Conservation (phyloP, 192 early-diverging fungal genomes). For the Lobosporangium transversale region DNA sequence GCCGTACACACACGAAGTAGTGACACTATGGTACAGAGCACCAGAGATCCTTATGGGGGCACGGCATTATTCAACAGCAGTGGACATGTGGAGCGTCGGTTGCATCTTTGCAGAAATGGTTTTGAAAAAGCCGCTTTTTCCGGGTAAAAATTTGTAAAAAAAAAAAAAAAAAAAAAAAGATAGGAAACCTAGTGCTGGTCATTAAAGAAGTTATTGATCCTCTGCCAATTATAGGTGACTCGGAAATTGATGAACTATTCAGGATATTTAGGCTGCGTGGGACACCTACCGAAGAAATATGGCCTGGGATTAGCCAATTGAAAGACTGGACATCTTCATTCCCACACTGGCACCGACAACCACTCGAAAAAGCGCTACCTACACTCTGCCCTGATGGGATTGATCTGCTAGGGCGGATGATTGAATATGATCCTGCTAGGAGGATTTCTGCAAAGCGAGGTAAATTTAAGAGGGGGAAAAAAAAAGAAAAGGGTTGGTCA, state of each 20-base stretch:
- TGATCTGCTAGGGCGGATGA: slow-evolving; percentile 74
- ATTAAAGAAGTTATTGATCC: no score
- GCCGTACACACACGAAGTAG: slow-evolving; percentile 97
- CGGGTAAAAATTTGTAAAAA: no score
- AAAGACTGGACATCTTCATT: slow-evolving; percentile 62
- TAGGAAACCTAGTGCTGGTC: no score
- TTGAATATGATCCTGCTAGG: slow-evolving; percentile 77
- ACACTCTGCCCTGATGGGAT: slow-evolving; percentile 73
- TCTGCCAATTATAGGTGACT: slow-evolving; percentile 67
- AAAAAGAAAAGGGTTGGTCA: no score
- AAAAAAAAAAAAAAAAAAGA: background rate
- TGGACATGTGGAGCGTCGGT: slow-evolving; percentile 98
- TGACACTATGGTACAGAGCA: slow-evolving; percentile 95
- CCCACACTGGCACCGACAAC: slow-evolving; percentile 66
- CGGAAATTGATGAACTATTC: slow-evolving; percentile 70
- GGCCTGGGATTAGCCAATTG: slow-evolving; percentile 63
- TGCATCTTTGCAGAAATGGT: slow-evolving; percentile 99
- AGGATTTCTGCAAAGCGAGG: slow-evolving; percentile 68
- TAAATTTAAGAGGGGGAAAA: no score
- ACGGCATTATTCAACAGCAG: slow-evolving; percentile 88
- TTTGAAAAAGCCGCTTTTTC: slow-evolving; percentile 81
- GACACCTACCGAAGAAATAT: slow-evolving; percentile 76
- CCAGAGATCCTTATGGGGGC: slow-evolving; percentile 96
- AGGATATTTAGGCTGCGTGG: slow-evolving; percentile 69
- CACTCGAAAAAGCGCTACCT: slow-evolving; percentile 70